A percentile compares a stretch with the other conserved stretches of the same genome.
Conservation (phyloP, 495 filamentous ascomycete species). For the Penicillium simplicissimum region DNA sequence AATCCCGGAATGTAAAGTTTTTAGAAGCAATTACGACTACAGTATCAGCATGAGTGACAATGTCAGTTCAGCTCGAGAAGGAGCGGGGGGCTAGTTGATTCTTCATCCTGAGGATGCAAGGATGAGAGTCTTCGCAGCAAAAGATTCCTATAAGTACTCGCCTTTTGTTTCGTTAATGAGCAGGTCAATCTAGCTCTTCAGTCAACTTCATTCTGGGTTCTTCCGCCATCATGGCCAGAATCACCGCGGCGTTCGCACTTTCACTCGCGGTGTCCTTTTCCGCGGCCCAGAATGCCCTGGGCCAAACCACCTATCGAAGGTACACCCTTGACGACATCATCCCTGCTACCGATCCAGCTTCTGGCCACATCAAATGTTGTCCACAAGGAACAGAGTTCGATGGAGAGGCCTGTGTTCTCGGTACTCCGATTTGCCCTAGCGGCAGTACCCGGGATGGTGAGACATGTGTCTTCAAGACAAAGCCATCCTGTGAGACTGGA, state of each 20-base stretch:
- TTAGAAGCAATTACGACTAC: neutral
- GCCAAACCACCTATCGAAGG: neutral
- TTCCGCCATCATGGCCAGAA: neutral
- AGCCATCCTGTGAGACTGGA: neutral
- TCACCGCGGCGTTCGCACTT: neutral
- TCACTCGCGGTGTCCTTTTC: neutral
- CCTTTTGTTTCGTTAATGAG: neutral
- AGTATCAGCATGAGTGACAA: neutral
- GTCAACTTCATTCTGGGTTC: neutral
- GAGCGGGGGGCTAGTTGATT: neutral
- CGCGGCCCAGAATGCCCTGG: neutral
- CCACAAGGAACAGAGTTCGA: neutral
- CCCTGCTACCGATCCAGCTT: neutral
- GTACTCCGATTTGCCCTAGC: neutral
- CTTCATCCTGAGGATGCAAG: neutral
- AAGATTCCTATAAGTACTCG: neutral
- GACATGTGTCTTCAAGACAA: neutral
- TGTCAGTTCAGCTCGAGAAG: neutral
- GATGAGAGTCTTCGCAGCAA: neutral
- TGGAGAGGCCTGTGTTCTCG: neutral
- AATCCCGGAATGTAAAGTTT: neutral
- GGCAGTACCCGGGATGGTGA: neutral
- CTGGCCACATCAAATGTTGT: neutral
- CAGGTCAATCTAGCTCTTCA: neutral
- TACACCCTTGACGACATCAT: neutral